A percentile compares a stretch with the other conserved stretches of the same genome.
These are phyloP conservation scores for Piromyces finnis DNA, from an alignment of 192 early-diverging fungal species.

Conservation along the genomic window DNA sequence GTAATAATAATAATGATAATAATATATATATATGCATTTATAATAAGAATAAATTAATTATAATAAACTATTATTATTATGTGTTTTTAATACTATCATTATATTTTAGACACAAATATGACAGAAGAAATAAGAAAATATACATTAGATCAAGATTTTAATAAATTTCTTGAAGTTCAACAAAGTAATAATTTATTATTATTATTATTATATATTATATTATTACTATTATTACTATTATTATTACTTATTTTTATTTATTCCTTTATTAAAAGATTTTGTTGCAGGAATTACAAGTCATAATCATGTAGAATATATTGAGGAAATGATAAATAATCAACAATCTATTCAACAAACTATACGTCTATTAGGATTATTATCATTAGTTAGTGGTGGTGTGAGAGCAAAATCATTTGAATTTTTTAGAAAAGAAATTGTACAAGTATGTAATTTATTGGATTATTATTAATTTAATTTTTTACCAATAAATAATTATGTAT, in stretches of 20 bases:
- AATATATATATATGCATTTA: too few species aligned
- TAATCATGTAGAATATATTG: conserved; percentile 59
- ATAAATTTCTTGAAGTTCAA: conserved; percentile 66
- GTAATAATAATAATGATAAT: too few species aligned
- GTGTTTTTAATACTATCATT: background rate
- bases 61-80: too few species aligned
- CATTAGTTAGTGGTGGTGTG: conserved; percentile 58
- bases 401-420: conserved; percentile 70
- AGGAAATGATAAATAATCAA: conserved; percentile 71
- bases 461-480: too few species aligned
- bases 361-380: conserved; percentile 69
- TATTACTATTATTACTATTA: background rate
- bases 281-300: conserved; percentile 48
- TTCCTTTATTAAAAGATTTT: conserved; percentile 25
- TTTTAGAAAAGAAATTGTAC: conserved; percentile 65
- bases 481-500: too few species aligned
- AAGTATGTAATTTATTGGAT: too few species aligned
- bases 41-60: too few species aligned
- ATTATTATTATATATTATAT: background rate
- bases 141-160: conserved; percentile 70
- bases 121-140: conserved; percentile 66
- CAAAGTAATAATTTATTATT: conserved; percentile 47
- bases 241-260: conserved; percentile 7
- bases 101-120: conserved; percentile 41
- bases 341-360: conserved; percentile 50